phyloP scores from a whole-genome alignment of 1,284 basidiomycete species.

The Trichosporon sp. region DNA sequence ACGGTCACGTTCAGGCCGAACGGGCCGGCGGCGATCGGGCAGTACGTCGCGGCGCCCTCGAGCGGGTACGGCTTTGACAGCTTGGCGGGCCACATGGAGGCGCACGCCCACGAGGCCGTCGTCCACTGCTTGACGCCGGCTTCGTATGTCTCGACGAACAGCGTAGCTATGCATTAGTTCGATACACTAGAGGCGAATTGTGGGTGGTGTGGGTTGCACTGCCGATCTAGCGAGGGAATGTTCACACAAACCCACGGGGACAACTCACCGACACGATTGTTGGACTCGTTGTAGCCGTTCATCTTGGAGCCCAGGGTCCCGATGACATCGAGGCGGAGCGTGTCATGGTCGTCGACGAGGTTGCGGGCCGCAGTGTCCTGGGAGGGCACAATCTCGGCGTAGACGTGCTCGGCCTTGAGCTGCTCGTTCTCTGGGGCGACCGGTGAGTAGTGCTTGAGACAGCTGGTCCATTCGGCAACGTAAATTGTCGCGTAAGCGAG shows the following conservation, averaged over 20 bases:
- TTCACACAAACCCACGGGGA: not conserved
- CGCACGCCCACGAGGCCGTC: constrained; percentile 69
- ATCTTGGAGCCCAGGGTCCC: constrained; percentile 53
- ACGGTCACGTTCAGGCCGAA: constrained; percentile 77
- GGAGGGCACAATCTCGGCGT: constrained; percentile 62
- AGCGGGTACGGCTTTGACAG: constrained; percentile 52
- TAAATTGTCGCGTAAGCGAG: constrained; percentile 26
- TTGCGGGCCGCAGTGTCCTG: constrained; percentile 42
- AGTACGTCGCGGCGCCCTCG: constrained; percentile 57
- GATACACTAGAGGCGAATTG: constrained; percentile 10
- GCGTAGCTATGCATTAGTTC: constrained; percentile 58
- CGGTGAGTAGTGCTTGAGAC: constrained; percentile 24
- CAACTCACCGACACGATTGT: constrained; percentile 25
- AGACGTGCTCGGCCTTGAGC: constrained; percentile 64
- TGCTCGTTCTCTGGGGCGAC: constrained; percentile 27
- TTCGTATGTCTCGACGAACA: constrained; percentile 74
- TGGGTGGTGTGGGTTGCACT: not conserved
- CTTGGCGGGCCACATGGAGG: constrained; percentile 65
- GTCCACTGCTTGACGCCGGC: constrained; percentile 69
- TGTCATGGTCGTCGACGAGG: constrained; percentile 37
- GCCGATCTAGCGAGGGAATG: not conserved
- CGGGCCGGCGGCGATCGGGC: constrained; percentile 67
- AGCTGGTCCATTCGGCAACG: constrained; percentile 29
- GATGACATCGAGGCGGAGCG: constrained; percentile 45
- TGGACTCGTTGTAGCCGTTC: constrained; percentile 58